Percentiles rank a stretch among this genome's conserved stretches.
These are phyloP conservation scores for Metrosideros polymorpha DNA, from an alignment of 441 rosid genomes.

Conservation along the genomic window DNA sequence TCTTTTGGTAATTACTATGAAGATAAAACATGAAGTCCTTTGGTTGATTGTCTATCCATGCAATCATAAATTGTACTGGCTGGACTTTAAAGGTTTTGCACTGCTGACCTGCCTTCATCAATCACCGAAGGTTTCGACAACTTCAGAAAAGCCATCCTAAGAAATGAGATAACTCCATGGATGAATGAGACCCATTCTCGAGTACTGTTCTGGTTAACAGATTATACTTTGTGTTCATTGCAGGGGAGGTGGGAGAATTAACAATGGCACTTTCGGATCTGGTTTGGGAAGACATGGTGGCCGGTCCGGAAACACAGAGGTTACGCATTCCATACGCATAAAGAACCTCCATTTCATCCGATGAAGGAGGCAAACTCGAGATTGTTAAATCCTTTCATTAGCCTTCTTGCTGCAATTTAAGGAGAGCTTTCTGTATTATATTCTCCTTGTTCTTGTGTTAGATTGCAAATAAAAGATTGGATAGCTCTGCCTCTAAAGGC, in stretches of 20 bases:
- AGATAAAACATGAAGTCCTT: background rate
- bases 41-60: background rate
- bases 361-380: background rate
- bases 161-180: background rate
- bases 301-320: slow-evolving; percentile 38
- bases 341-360: background rate
- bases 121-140: background rate
- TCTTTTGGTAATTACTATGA: background rate
- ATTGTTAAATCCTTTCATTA: background rate
- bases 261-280: slow-evolving; percentile 60
- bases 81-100: background rate
- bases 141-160: background rate
- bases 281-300: slow-evolving; percentile 67
- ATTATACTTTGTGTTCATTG: background rate
- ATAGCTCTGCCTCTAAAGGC: background rate
- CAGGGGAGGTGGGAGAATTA: slow-evolving; percentile 61
- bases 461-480: background rate
- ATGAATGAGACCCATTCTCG: background rate
- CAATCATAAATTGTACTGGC: background rate
- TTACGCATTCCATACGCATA: slow-evolving; percentile 25
- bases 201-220: background rate
- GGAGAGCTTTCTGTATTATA: background rate
- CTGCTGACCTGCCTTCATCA: background rate
- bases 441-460: background rate
- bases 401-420: background rate